Base-by-base conservation (phyloP, 352 stramenopile species). In the Pythium coloratum region DNA sequence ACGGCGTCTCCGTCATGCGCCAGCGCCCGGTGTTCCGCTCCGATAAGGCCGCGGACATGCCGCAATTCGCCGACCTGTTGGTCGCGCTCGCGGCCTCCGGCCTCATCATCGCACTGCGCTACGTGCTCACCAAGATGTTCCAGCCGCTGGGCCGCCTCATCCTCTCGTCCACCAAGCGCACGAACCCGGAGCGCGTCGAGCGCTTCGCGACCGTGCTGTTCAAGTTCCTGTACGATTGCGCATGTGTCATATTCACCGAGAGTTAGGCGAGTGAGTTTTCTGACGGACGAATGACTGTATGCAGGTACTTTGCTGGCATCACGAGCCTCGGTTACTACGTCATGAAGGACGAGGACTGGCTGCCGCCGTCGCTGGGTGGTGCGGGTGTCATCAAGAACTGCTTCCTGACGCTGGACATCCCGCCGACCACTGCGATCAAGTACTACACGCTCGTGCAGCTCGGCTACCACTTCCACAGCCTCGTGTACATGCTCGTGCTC, bases 151-250 rank as follows among this genome's bases (percentile, higher is more conserved):
- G 69, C 0, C 76, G 76, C 14, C 24, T 71, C 46, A 56, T 87
- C 32, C 77, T 91, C 10, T 73, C 80, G 56, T 77, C 79, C 9
- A 68, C 67, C 42, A 91, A 91, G 73, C 77, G 82, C 61, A 59
- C 70, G 28, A 70, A 73, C 32, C 18, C 44, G 24, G 71, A 80
- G 46, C 82, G 80, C 62, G 74, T 91, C 33, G 76, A 88, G 62
- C 82, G 82, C 60, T 91, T 91, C 59, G 70, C 80, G 12, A 88
- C 78, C 34, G 81, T 91, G 55, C 42, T 89, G 24, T 91, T 91
- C 71, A 91, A 91, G 67, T 73, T 91, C 46, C 62, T 86, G 78
- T 88, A 40, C 59, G 77, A 73, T 20, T 50, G 18, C 44, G 18
- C 44, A 44, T 18, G 38, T 44, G 38, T 14, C 38, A 44, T 14